These are phyloP conservation scores for Pichia manshurica DNA, from an alignment of 805 yeast species.

Conservation along the genomic window DNA sequence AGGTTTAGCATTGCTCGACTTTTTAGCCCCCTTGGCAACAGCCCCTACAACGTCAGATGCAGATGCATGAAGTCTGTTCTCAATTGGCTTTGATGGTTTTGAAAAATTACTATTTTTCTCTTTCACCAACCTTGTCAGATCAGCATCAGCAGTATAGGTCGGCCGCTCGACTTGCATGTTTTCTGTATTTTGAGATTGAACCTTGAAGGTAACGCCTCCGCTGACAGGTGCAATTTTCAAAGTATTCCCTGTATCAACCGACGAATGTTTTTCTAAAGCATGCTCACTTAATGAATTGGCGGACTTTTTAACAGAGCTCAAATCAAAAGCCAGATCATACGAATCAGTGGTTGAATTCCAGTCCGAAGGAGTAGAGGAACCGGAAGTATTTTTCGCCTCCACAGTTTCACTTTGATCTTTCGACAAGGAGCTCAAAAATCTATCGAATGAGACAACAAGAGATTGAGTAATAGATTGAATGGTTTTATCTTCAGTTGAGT, in stretches of 20 bases:
- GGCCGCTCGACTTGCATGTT: slow-evolving; percentile 15
- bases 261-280: not conserved
- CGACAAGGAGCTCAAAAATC: slow-evolving; percentile 4
- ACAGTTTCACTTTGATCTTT: not conserved
- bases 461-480: slow-evolving; percentile 26
- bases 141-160: slow-evolving; percentile 19
- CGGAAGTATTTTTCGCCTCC: too few species aligned
- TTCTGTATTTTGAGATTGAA: slow-evolving; percentile 6
- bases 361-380: not conserved
- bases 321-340: too few species aligned
- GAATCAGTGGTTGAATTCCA: not conserved
- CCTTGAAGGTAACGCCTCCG: slow-evolving; percentile 8
- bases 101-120: not conserved
- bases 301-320: too few species aligned
- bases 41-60: not conserved
- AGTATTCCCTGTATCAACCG: not conserved
- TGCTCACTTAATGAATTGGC: not conserved
- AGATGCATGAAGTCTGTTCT: too few species aligned
- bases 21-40: not conserved
- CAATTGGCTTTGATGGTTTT: not conserved
- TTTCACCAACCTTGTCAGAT: slow-evolving; percentile 14
- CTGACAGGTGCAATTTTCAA: slow-evolving; percentile 4
- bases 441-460: slow-evolving; percentile 25
- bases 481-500: slow-evolving; percentile 16
- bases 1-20: not conserved